A percentile compares a stretch with the other conserved stretches of the same genome.
Evolutionary conservation across 2,329 filamentous ascomycete genomes (phyloP).

Genomic region (Trichoderma lentiforme): DNA sequence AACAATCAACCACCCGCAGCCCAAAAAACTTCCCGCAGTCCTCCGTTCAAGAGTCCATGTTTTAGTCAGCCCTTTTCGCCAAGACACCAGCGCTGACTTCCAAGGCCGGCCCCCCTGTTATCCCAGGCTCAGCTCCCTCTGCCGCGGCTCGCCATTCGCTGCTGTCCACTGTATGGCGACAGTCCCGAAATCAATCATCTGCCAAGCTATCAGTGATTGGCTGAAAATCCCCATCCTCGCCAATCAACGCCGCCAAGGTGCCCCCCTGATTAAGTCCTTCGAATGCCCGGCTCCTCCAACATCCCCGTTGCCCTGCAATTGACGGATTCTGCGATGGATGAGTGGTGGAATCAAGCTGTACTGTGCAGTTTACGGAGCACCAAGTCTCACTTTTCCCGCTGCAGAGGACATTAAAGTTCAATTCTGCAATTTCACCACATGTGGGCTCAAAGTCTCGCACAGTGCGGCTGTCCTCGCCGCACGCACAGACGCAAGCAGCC

Average conservation of each 20-base stretch:
- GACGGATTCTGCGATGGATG: not conserved
- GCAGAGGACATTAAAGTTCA: no score
- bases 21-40: not conserved
- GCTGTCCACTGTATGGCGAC: not conserved
- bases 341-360: not conserved
- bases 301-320: not conserved
- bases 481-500: conserved; percentile 11
- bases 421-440: not conserved
- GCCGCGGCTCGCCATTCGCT: not conserved
- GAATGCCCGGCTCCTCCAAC: not conserved
- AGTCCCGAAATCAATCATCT: not conserved
- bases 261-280: not conserved
- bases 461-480: not conserved
- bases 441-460: not conserved
- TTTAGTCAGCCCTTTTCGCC: not conserved
- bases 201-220: not conserved
- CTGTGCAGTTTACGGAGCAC: not conserved
- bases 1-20: not conserved
- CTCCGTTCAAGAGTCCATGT: not conserved
- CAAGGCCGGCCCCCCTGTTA: not conserved
- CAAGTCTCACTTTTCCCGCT: not conserved
- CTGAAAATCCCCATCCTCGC: not conserved
- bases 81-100: conserved; percentile 2
- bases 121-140: not conserved
- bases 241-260: not conserved